A percentile compares a stretch with the other conserved stretches of the same genome.
Evolutionary conservation across 306 rosid species (phyloP).

Genomic region (Lablab purpureus): DNA sequence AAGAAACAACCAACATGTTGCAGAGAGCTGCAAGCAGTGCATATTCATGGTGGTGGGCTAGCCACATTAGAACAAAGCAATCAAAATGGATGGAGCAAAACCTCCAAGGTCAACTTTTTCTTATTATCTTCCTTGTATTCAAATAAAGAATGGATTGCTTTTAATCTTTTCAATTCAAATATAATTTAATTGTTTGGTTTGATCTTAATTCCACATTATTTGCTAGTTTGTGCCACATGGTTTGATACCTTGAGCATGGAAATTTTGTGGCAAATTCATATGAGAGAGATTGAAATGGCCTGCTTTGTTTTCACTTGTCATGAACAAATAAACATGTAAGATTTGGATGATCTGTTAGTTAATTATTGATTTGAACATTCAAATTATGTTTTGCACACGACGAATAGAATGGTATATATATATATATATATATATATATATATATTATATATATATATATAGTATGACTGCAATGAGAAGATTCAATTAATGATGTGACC

Average conservation of each 20-base stretch:
- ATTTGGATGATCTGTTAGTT: not conserved
- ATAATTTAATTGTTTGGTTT: not conserved
- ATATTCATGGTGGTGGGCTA: conserved; percentile 99
- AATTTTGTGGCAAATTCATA: conserved; percentile 9
- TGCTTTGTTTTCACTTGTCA: conserved; percentile 21
- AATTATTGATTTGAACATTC: conserved; percentile 7
- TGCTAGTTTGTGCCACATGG: conserved; percentile 11
- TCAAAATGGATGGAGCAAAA: conserved; percentile 95
- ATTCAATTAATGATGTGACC: conserved; percentile 5
- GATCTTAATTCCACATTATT: conserved; percentile 3
- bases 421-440: too few relatives aligned
- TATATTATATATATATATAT: too few relatives aligned
- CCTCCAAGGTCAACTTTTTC: conserved; percentile 69
- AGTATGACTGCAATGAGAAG: conserved; percentile 7
- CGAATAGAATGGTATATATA: too few relatives aligned
- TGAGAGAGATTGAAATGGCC: not conserved
- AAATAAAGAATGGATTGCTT: not conserved
- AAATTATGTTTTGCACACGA: not conserved
- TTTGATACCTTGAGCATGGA: conserved; percentile 16
- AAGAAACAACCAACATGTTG: conserved; percentile 59
- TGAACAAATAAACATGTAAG: not conserved
- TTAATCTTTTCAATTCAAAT: not conserved
- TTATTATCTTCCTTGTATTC: not conserved
- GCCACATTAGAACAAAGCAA: conserved; percentile 96
- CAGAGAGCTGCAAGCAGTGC: conserved; percentile 98